A percentile compares a stretch with the other conserved stretches of the same genome.
Conservation (phyloP, 1,139 yeast genomes). For the Hanseniaspora uvarum region DNA sequence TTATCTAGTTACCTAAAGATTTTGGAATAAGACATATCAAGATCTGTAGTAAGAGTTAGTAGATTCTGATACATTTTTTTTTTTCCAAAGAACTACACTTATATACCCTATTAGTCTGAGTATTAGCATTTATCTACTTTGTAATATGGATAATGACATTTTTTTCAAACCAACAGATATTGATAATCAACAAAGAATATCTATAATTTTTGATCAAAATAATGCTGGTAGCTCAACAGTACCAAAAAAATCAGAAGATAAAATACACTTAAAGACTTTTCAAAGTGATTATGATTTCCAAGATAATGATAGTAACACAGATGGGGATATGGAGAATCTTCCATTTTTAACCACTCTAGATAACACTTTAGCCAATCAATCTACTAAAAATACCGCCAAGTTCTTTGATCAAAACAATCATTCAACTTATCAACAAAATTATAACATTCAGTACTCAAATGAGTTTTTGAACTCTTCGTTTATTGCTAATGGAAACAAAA, state of each 20-base stretch:
- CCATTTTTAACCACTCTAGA: neutral
- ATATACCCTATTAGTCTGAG: neutral
- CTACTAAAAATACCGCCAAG: neutral
- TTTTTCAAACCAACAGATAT: neutral
- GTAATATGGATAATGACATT: conserved; percentile 1
- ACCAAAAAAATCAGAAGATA: neutral
- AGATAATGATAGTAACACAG: neutral
- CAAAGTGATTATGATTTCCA: neutral
- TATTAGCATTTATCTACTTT: neutral
- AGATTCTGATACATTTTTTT: neutral
- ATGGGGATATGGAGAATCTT: neutral
- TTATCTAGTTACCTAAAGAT: neutral
- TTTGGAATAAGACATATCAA: neutral
- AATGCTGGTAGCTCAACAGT: neutral
- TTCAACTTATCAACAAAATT: neutral
- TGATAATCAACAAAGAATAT: neutral
- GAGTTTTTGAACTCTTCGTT: neutral
- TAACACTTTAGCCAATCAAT: neutral
- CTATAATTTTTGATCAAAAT: neutral
- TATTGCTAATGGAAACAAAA: neutral
- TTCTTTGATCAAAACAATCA: neutral
- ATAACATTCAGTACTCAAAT: neutral
- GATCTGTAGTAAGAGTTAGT: neutral
- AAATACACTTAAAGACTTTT: neutral
- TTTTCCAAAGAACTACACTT: neutral